phyloP scores from a whole-genome alignment of 2,329 filamentous ascomycete species.

The Shiraia bambusicola region DNA sequence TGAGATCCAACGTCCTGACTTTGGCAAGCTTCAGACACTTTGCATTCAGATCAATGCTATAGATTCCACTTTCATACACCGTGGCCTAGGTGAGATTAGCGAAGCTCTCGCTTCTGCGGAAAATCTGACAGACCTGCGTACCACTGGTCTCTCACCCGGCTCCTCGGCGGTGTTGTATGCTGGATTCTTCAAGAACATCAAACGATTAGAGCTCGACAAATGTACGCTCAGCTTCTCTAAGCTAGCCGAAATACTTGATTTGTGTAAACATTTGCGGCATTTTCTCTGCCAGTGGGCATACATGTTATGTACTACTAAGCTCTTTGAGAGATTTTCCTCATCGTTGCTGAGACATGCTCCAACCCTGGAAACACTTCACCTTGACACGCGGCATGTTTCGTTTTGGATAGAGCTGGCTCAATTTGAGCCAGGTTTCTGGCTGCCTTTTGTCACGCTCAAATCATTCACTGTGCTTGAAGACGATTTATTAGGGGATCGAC shows the following conservation, averaged over 20 bases:
- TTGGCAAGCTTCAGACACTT: conserved; percentile 18
- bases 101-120: conserved; percentile 9
- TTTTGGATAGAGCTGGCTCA: conserved; percentile 8
- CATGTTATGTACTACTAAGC: too few species aligned
- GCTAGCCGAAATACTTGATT: conserved; percentile 7
- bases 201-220: conserved; percentile 23
- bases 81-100: conserved; percentile 4
- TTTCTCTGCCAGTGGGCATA: conserved; percentile 26
- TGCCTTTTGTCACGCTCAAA: conserved; percentile 8
- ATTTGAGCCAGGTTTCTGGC: conserved; percentile 1
- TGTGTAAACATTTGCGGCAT: conserved; percentile 20
- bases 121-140: conserved; percentile 14
- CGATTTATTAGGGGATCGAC: conserved; percentile 9
- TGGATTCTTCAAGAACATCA: conserved; percentile 4
- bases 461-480: conserved; percentile 14
- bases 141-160: conserved; percentile 8
- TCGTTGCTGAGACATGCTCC: conserved; percentile 13
- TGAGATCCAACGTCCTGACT: conserved; percentile 3
- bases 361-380: conserved; percentile 17
- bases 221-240: conserved; percentile 14
- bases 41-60: conserved; percentile 19
- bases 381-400: conserved; percentile 15
- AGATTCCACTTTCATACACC: background rate
- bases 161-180: too few species aligned
- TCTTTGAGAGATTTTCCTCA: background rate